Percentiles rank a stretch among this genome's conserved stretches.
Evolutionary conservation across 768 basidiomycete genomes (phyloP).

Genomic region (Trichaptum fuscoviolaceum): DNA sequence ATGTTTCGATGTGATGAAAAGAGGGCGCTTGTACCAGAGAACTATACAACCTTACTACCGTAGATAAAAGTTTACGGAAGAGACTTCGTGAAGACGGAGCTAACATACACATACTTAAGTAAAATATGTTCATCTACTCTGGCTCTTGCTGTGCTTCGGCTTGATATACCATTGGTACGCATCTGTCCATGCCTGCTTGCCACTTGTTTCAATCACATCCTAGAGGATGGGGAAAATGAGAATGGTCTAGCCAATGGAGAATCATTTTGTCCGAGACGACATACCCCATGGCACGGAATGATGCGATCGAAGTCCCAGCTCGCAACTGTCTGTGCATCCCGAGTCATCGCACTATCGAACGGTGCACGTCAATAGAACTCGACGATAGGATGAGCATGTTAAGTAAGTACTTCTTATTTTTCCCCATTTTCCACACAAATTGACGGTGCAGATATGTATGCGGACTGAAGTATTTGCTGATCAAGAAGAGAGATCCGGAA

Average conservation of each 20-base stretch:
- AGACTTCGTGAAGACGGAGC: too few species aligned
- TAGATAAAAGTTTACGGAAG: too few species aligned
- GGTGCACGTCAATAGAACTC: too few species aligned
- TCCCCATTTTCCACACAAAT: conserved; percentile 28
- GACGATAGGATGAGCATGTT: too few species aligned
- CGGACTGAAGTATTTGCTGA: neutral
- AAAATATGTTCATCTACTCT: neutral
- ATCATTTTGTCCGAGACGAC: too few species aligned
- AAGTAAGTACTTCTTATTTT: conserved; percentile 19
- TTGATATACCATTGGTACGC: conserved; percentile 26
- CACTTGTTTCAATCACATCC: conserved; percentile 62
- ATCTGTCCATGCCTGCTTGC: conserved; percentile 48
- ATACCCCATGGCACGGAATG: conserved; percentile 20
- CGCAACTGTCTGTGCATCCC: conserved; percentile 20
- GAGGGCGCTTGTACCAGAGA: too few species aligned
- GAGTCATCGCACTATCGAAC: conserved; percentile 25
- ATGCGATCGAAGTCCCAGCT: conserved; percentile 28
- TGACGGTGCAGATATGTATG: neutral
- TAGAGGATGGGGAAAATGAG: conserved; percentile 16
- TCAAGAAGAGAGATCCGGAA: conserved; percentile 29
- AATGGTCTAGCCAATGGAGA: too few species aligned
- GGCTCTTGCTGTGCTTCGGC: neutral
- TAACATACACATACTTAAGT: too few species aligned
- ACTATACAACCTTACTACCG: too few species aligned
- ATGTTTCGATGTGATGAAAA: too few species aligned